A percentile compares a stretch with the other conserved stretches of the same genome.
Conservation (phyloP, 257 asterid genomes). For the Solanum commersonii region DNA sequence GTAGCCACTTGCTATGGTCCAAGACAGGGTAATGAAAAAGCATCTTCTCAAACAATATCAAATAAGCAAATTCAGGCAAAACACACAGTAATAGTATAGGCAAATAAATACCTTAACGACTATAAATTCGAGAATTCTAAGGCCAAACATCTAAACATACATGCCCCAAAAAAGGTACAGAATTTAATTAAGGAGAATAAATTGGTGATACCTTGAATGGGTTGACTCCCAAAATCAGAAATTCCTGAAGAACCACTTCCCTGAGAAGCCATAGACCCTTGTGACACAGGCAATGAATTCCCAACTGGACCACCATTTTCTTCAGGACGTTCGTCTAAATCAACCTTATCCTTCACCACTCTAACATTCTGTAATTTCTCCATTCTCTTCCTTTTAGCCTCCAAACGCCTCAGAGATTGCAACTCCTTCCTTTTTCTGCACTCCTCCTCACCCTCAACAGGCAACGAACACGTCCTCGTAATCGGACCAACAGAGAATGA, state of each 20-base stretch:
- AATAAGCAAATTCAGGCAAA: neutral
- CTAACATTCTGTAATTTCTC: constrained; percentile 51
- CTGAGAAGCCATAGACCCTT: constrained; percentile 37
- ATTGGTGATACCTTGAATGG: constrained; percentile 31
- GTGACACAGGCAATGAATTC: constrained; percentile 21
- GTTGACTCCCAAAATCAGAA: constrained; percentile 35
- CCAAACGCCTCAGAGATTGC: constrained; percentile 54
- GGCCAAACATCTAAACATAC: neutral
- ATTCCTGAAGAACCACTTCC: constrained; percentile 50
- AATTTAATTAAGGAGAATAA: neutral
- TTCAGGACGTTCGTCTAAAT: constrained; percentile 15
- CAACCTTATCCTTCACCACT: constrained; percentile 20
- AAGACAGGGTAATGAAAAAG: neutral
- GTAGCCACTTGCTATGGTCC: neutral
- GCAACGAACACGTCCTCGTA: constrained; percentile 55
- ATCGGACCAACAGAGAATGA: constrained; percentile 17
- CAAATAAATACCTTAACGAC: neutral
- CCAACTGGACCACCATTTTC: constrained; percentile 12
- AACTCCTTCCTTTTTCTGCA: constrained; percentile 58
- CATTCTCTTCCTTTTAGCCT: constrained; percentile 58
- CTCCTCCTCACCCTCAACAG: constrained; percentile 46
- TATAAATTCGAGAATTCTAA: neutral
- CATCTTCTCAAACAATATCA: neutral
- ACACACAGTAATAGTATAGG: neutral
- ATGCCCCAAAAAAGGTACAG: neutral